Evolutionary conservation across 495 filamentous ascomycete species (phyloP).

Genomic region (Penicillium subrubescens): DNA sequence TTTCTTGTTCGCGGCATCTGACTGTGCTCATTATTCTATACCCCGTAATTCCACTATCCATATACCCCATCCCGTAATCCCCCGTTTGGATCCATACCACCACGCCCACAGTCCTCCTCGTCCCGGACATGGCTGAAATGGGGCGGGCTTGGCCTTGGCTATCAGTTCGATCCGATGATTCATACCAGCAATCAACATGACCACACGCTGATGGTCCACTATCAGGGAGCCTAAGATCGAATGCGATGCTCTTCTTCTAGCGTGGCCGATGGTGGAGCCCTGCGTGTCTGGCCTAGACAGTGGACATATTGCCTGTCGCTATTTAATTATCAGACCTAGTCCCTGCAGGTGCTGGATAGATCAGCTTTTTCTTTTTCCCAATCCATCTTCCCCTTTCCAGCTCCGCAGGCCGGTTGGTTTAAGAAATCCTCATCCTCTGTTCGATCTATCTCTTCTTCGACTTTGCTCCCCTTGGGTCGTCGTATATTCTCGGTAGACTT

Average conservation of each 20-base stretch:
- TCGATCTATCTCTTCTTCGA: background rate
- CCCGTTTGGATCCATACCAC: slow-evolving; percentile 20
- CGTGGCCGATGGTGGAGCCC: slow-evolving; percentile 23
- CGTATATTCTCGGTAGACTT: background rate
- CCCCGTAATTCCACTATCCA: background rate
- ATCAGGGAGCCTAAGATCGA: slow-evolving; percentile 23
- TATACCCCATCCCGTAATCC: slow-evolving; percentile 22
- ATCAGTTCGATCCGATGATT: slow-evolving; percentile 28
- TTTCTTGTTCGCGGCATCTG: background rate
- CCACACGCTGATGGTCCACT: slow-evolving; percentile 22
- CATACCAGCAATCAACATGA: slow-evolving; percentile 30
- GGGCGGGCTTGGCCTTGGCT: slow-evolving; percentile 25
- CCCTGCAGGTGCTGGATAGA: slow-evolving; percentile 30
- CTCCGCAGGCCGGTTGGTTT: slow-evolving; percentile 6
- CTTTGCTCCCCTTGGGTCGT: background rate
- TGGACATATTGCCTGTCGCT: slow-evolving; percentile 10
- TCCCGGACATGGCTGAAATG: slow-evolving; percentile 17
- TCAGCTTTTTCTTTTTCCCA: slow-evolving; percentile 20
- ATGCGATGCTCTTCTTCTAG: slow-evolving; percentile 15
- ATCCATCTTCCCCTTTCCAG: slow-evolving; percentile 9
- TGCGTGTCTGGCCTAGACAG: slow-evolving; percentile 2
- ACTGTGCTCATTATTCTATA: background rate
- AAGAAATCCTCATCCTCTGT: slow-evolving; percentile 1
- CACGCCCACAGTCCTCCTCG: slow-evolving; percentile 8
- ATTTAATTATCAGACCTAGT: slow-evolving; percentile 29